Evolutionary conservation across 163 green algal species (phyloP).

Genomic region (Prototheca cutis): DNA sequence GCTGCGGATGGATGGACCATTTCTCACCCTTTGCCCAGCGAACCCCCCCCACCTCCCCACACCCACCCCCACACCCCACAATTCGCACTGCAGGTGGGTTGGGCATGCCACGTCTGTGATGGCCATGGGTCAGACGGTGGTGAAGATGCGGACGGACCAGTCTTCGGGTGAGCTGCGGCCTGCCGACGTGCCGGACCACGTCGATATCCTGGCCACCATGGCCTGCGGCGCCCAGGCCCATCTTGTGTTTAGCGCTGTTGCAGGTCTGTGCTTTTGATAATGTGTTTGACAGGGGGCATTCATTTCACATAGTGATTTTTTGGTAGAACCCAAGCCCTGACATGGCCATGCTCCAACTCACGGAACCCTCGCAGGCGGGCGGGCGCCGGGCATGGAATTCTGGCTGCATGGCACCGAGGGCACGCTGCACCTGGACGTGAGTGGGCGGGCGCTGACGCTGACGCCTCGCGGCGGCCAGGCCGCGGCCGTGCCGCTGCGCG

Average conservation of each 20-base stretch:
- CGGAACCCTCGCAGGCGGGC: conserved; percentile 9
- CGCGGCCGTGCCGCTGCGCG: conserved; percentile 7
- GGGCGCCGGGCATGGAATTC: conserved; percentile 3
- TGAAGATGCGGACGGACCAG: conserved; percentile 8
- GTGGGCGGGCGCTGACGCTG: conserved; percentile 10
- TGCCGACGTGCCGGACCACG: conserved; percentile 23
- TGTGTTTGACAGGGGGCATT: too few species aligned
- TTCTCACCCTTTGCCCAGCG: neutral
- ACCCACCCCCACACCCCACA: neutral
- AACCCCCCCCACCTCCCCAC: neutral
- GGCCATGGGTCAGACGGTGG: conserved; percentile 16
- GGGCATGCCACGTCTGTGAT: conserved; percentile 20
- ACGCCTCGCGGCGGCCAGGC: neutral
- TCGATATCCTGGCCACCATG: conserved; percentile 29
- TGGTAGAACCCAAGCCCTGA: too few species aligned
- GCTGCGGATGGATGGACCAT: neutral
- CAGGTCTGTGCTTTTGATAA: too few species aligned
- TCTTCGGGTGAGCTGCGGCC: conserved; percentile 7
- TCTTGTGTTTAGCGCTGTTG: conserved; percentile 21
- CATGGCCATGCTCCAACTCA: too few species aligned
- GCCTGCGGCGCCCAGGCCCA: conserved; percentile 26
- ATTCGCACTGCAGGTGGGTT: conserved; percentile 27
- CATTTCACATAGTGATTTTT: too few species aligned
- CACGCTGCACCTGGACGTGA: conserved; percentile 26
- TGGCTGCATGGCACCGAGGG: conserved; percentile 27